Evolutionary conservation across 306 rosid genomes (phyloP), one percentile per base, ranked within the genome.

Genomic region (Ziziphus jujuba): DNA sequence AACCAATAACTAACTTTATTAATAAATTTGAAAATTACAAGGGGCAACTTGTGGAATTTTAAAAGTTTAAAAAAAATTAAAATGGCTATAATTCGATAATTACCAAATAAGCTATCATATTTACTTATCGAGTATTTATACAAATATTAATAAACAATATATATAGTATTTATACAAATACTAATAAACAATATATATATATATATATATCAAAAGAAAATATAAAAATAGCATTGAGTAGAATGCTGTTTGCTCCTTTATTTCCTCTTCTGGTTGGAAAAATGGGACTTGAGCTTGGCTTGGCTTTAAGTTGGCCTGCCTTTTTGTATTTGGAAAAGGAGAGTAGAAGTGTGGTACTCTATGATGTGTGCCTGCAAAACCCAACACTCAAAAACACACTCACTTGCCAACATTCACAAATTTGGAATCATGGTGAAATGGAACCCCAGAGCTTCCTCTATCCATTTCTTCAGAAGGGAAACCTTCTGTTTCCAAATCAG

Each of bases 381-480:
- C 58, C 76, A 75, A 64, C 33, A 50, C 49, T 61, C 25, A 53
- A 67, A 56, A 72, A 53, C 50, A 45, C 68, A 57, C 58, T n/a
- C 23, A 8, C 47, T n/a, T 49, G 54, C 33, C 54, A 5, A 28
- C 70, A 68, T 73, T 72, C 79, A 79, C 75, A 64, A 74, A 77
- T 28, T 80, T 61, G 73, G 73, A 70, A 73, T 56, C 71, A 65
- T 71, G 65, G 65, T 50, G 51, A 33, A 56, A 61, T 77, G 79
- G 72, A 77, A 77, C 67, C 72, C 74, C 75, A 35, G 59, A 66
- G 71, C 61, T 75, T 67, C 70, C 82, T 59, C 25, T 61, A 58
- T 80, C 77, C 66, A 55, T 77, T 14, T 57, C 72, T 67, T 61
- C 80, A 66, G 80, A 84, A 80, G 81, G 73, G 75, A 63, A 75